Base-by-base conservation (phyloP, 805 yeast genomes). In the Clavispora asparagi region DNA sequence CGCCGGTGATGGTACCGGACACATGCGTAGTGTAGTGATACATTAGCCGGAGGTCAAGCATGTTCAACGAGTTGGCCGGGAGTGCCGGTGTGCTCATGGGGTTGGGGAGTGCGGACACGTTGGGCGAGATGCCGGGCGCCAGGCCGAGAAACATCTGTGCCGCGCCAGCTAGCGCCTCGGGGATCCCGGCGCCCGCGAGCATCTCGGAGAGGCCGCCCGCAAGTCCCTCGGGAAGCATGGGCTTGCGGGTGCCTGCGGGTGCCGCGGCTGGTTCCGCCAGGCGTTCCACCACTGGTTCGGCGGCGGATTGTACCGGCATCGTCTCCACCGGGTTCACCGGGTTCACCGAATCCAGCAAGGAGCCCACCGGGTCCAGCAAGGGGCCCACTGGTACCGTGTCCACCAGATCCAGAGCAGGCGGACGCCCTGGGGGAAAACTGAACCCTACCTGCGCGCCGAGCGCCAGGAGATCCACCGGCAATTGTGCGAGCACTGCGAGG, bases 1-100 rank as follows among this genome's bases (percentile, higher is more conserved):
- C 95, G 1, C 84, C 89, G 0, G 95, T 85, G 40, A 92, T 87
- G 0, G 97, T 87, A 35, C 82, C 82, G 65, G 95, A 86, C 4
- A 90, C 97, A 35, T 78, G 82, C 0, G 89, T 79, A 7, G 91
- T 83, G 63, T 90, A 92, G 65, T 91, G 96, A 63, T 88, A 86
- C 81, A 92, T 86, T 40, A 92, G 70, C 55, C 85, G 77, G 50
- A 92, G 69, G 63, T 92, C 97, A 29, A 85, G 69, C 77, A 86
- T 71, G 63, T 87, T 86, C 41, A 86, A 67, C 7, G 51, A 40
- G 13, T 27, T 41, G 9, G 37, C 25, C 9, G 37, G 37, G 25
- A 33, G 25, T n/a, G 23, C 11, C 9, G 40, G n/a, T 14, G 25
- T 31, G 23, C 31, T 30, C 37, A 30, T n/a, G 13, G 29, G 31